Percentiles rank a stretch among this genome's conserved stretches.
Conservation (phyloP, 345 rosid species). For the Brassica nigra region DNA sequence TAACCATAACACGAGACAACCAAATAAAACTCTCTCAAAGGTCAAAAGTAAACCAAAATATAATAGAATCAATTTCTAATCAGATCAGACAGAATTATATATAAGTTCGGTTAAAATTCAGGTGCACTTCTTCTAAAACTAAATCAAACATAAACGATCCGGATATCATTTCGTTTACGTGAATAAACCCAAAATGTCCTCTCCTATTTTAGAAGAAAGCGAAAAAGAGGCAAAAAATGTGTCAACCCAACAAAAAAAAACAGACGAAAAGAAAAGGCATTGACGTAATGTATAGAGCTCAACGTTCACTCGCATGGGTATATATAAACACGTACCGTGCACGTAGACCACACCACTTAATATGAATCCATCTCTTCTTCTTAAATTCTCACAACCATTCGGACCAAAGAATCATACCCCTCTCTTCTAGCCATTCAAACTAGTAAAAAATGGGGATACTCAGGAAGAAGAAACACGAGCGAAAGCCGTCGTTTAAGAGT, state of each 20-base stretch:
- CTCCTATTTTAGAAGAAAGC: conserved; percentile 5
- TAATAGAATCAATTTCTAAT: neutral
- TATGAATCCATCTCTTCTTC: conserved; percentile 12
- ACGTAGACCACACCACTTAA: conserved; percentile 21
- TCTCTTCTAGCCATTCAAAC: neutral
- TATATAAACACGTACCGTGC: conserved; percentile 30
- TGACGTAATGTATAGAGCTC: conserved; percentile 29
- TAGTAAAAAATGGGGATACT: neutral
- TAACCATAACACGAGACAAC: neutral
- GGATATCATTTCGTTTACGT: neutral
- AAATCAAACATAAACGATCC: neutral
- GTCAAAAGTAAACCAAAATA: neutral
- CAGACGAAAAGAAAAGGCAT: neutral
- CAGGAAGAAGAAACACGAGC: conserved; percentile 10
- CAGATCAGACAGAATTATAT: neutral
- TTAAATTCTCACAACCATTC: conserved; percentile 16
- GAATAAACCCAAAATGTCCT: neutral
- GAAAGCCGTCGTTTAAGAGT: conserved; percentile 10
- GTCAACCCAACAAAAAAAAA: conserved; percentile 5
- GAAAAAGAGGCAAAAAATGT: conserved; percentile 14
- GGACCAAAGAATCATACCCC: neutral
- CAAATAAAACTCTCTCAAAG: neutral
- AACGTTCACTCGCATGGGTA: conserved; percentile 26
- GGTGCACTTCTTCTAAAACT: neutral
- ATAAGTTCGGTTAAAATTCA: neutral